These are phyloP conservation scores for Jatropha podagrica DNA, from an alignment of 441 rosid species.

Conservation along the genomic window DNA sequence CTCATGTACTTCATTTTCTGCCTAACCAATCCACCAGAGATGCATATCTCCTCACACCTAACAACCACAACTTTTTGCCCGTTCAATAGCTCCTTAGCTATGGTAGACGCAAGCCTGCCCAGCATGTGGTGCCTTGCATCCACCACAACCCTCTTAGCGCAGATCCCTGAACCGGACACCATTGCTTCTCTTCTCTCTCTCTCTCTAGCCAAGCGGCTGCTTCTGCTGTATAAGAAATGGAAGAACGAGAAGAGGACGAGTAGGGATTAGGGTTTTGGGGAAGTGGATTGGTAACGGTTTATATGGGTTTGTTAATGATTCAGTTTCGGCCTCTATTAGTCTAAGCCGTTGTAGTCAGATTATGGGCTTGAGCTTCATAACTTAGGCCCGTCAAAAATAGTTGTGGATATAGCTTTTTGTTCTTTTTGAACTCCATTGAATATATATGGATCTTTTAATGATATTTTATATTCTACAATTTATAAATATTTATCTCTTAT, in stretches of 20 bases:
- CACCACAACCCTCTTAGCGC: conserved; percentile 74
- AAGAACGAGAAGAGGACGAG: neutral
- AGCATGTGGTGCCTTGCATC: conserved; percentile 89
- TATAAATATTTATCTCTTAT: no score
- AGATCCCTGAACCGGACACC: conserved; percentile 91
- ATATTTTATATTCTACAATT: no score
- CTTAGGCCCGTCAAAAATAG: neutral
- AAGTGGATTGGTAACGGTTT: neutral
- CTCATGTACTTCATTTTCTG: conserved; percentile 96
- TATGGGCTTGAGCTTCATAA: neutral
- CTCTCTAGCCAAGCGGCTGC: conserved; percentile 8
- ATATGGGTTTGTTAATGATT: neutral
- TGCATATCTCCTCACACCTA: conserved; percentile 85
- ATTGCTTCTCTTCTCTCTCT: conserved; percentile 29
- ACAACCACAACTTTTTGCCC: conserved; percentile 86
- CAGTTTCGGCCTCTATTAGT: neutral
- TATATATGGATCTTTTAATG: no score
- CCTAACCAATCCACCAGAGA: conserved; percentile 86
- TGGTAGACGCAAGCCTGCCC: conserved; percentile 68
- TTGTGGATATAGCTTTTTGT: no score
- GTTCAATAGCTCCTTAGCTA: conserved; percentile 79
- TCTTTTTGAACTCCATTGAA: no score
- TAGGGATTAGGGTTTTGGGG: conserved; percentile 17
- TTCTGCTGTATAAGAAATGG: neutral
- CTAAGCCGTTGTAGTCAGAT: neutral